A percentile compares a stretch with the other conserved stretches of the same genome.
Evolutionary conservation across 2,329 filamentous ascomycete genomes (phyloP).

Genomic region (Fusarium zealandicum): DNA sequence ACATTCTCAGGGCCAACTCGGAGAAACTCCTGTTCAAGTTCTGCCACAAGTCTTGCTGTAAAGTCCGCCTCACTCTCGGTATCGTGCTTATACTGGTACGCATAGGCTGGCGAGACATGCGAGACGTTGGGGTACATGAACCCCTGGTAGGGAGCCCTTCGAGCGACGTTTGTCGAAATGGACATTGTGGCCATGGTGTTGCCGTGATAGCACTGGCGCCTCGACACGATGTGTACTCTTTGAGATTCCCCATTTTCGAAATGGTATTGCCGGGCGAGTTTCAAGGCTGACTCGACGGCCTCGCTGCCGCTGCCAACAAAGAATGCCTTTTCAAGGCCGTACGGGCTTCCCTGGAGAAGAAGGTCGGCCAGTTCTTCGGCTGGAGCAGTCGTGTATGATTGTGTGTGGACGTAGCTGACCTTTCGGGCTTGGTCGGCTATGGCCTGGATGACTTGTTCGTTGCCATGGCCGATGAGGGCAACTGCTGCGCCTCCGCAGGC

Average conservation of each 20-base stretch:
- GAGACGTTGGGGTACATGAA: slow-evolving; percentile 33
- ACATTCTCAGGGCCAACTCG: slow-evolving; percentile 52
- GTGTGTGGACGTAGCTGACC: slow-evolving; percentile 36
- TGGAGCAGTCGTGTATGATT: slow-evolving; percentile 29
- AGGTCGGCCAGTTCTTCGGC: slow-evolving; percentile 34
- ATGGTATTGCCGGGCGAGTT: slow-evolving; percentile 57
- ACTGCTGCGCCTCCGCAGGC: slow-evolving; percentile 73
- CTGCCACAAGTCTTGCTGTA: slow-evolving; percentile 26
- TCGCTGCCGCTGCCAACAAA: slow-evolving; percentile 41
- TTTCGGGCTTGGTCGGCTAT: slow-evolving; percentile 61
- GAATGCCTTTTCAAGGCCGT: slow-evolving; percentile 36
- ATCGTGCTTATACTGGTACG: slow-evolving; percentile 12
- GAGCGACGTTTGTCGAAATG: slow-evolving; percentile 38
- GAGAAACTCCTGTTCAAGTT: slow-evolving; percentile 55
- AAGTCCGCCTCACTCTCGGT: slow-evolving; percentile 16
- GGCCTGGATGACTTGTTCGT: slow-evolving; percentile 61
- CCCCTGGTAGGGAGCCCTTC: slow-evolving; percentile 26
- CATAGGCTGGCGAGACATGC: slow-evolving; percentile 22
- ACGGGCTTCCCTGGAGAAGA: slow-evolving; percentile 25
- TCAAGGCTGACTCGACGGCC: slow-evolving; percentile 56
- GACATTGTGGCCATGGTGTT: slow-evolving; percentile 55
- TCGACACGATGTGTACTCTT: slow-evolving; percentile 45
- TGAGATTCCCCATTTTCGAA: slow-evolving; percentile 46
- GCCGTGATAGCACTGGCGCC: slow-evolving; percentile 55
- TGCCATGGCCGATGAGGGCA: slow-evolving; percentile 67